phyloP scores from a whole-genome alignment of 495 filamentous ascomycete species.

The Aspergillus ellipticus region DNA sequence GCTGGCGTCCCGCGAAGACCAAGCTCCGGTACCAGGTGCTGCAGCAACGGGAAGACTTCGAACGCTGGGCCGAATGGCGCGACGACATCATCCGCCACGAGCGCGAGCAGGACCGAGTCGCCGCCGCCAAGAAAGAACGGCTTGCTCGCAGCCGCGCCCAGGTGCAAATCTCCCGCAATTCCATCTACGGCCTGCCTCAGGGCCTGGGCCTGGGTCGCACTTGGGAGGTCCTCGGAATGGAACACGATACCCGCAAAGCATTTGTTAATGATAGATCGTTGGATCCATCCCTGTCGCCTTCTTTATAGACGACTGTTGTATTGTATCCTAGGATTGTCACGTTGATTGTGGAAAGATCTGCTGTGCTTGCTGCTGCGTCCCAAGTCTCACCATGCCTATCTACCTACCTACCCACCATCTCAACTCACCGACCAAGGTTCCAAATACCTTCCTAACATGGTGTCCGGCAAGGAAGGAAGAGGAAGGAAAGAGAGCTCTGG shows the following conservation, averaged over 20 bases:
- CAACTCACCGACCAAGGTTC: too few relatives aligned
- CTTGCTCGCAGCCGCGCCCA: slow-evolving; percentile 23
- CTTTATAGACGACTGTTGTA: not conserved
- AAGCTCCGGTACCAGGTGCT: slow-evolving; percentile 58
- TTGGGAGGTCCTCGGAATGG: slow-evolving; percentile 45
- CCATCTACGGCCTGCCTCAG: slow-evolving; percentile 29
- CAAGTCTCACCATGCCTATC: too few relatives aligned
- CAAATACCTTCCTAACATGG: too few relatives aligned
- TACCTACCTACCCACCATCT: too few relatives aligned
- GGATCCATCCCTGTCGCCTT: slow-evolving; percentile 13
- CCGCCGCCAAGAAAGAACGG: slow-evolving; percentile 34
- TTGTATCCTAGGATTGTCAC: too few relatives aligned
- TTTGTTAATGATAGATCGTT: slow-evolving; percentile 3
- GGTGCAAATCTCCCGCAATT: slow-evolving; percentile 28
- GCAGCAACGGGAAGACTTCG: slow-evolving; percentile 57
- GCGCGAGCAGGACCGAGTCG: slow-evolving; percentile 41
- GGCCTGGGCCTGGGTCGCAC: slow-evolving; percentile 40
- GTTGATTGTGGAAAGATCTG: too few relatives aligned
- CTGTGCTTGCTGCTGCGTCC: too few relatives aligned
- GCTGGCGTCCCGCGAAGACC: slow-evolving; percentile 58
- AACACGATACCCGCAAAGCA: slow-evolving; percentile 33
- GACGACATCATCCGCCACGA: slow-evolving; percentile 49
- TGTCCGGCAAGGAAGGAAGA: too few relatives aligned
- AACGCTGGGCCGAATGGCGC: slow-evolving; percentile 58
- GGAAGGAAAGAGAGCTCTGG: not conserved